A percentile compares a stretch with the other conserved stretches of the same genome.
Evolutionary conservation across 192 early-diverging fungal species (phyloP).

Genomic region (Coemansia sp.): DNA sequence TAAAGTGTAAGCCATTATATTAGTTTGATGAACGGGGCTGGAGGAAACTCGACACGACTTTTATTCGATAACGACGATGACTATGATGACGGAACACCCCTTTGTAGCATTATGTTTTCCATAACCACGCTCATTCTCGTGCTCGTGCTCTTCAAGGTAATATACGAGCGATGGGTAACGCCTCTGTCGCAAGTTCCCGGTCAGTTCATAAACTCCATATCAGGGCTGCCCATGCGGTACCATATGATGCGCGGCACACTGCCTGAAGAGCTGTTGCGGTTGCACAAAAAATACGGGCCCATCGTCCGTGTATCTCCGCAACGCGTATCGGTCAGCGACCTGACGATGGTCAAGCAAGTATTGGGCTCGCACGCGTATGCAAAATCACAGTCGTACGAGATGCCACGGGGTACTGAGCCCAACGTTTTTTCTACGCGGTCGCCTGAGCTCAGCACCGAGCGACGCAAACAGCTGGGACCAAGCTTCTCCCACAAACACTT

Average conservation of each 20-base stretch:
- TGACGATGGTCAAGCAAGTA: conserved; percentile 22
- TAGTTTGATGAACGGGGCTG: conserved; percentile 39
- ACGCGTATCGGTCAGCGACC: conserved; percentile 36
- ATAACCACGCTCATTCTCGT: conserved; percentile 15
- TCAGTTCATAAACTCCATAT: conserved; percentile 23
- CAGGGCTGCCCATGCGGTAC: conserved; percentile 47
- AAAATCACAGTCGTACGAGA: conserved; percentile 41
- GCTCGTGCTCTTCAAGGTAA: conserved; percentile 36
- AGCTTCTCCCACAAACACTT: conserved; percentile 43
- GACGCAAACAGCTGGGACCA: conserved; percentile 39
- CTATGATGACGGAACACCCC: conserved; percentile 21
- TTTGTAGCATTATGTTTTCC: conserved; percentile 41
- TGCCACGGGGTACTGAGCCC: conserved; percentile 21
- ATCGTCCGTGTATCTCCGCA: conserved; percentile 48
- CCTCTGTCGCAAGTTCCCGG: conserved; percentile 39
- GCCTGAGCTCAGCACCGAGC: conserved; percentile 30
- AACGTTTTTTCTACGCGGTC: conserved; percentile 44
- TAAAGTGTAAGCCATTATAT: conserved; percentile 1
- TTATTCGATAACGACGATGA: conserved; percentile 50
- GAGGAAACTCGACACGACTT: conserved; percentile 47
- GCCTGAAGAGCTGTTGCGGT: conserved; percentile 18
- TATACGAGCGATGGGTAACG: conserved; percentile 54
- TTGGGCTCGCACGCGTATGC: conserved; percentile 31
- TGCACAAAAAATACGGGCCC: conserved; percentile 32
- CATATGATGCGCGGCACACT: conserved; percentile 46